A percentile compares a stretch with the other conserved stretches of the same genome.
phyloP scores from a whole-genome alignment of 495 filamentous ascomycete species.

The Penicillium ucsense region DNA sequence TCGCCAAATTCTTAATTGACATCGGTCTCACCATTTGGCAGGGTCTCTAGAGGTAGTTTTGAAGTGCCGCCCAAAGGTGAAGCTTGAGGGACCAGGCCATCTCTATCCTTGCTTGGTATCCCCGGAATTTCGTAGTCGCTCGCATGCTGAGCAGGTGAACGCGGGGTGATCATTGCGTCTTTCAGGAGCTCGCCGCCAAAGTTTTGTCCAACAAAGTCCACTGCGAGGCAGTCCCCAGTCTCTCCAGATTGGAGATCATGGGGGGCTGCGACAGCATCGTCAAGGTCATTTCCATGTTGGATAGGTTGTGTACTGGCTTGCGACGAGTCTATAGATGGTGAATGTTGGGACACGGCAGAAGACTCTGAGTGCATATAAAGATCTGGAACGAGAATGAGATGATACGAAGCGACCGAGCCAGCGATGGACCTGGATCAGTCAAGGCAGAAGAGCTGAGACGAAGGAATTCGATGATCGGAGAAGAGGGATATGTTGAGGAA shows the following conservation, averaged over 20 bases:
- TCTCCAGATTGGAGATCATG: conserved; percentile 18
- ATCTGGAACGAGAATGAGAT: conserved; percentile 28
- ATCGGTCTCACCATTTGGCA: conserved; percentile 67
- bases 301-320: conserved; percentile 30
- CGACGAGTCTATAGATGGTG: conserved; percentile 32
- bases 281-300: conserved; percentile 71
- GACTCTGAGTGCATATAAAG: conserved; percentile 90
- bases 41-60: conserved; percentile 47
- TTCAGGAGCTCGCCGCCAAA: conserved; percentile 28
- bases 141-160: conserved; percentile 47
- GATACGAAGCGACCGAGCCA: conserved; percentile 58
- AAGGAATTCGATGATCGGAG: conserved; percentile 3
- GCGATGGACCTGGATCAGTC: conserved; percentile 35
- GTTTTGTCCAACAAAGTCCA: conserved; percentile 12
- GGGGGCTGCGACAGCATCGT: conserved; percentile 27
- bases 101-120: conserved; percentile 34
- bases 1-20: not conserved
- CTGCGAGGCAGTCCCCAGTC: conserved; percentile 20
- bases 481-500: conserved; percentile 6
- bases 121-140: conserved; percentile 62
- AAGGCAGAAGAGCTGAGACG: conserved; percentile 5
- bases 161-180: conserved; percentile 24
- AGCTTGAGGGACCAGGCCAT: conserved; percentile 51
- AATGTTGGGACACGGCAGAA: conserved; percentile 49
- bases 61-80: conserved; percentile 40